Evolutionary conservation across 805 yeast species (phyloP), one percentile per base, ranked within the genome.

Genomic region (Teunomyces pallodes): DNA sequence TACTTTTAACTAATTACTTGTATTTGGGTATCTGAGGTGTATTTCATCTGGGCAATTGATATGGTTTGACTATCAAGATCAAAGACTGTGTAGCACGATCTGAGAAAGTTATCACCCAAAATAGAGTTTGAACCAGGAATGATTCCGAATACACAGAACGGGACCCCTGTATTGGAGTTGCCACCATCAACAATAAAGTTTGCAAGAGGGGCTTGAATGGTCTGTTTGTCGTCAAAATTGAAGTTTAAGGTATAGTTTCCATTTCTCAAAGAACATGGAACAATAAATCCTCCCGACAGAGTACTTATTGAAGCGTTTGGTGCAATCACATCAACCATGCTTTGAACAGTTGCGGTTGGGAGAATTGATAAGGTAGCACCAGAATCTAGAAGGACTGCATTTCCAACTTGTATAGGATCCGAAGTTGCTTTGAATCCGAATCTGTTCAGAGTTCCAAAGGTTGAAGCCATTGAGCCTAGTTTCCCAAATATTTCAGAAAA

Each of bases 321-420:
- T 14, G 47, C 52, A 10, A 52, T n/a, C 8, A 29, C n/a, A 24
- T 42, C 26, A 30, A 44, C 36, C 17, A 57, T 12, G 6, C 32
- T 24, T 26, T 40, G 31, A 17, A 49, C 43, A 12, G 57, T 31
- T 5, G 43, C 46, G 2, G 44, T 38, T 9, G 86, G 86, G 5
- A 78, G 62, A 49, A 69, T 70, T 9, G 79, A 61, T 41, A 77
- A 60, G 12, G 87, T 79, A 9, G 85, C 75, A 36, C 87, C 87
- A 3, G 84, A 75, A 61, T 83, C 87, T 36, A 83, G 60, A 7
- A 80, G 51, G 3, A 75, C 81, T 33, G 52, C 56, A 35, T 41
- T 20, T 28, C 26, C 28, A 5, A 38, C 41, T 5, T 24, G 29
- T 9, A 32, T 20, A 5, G 48, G 32, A 31, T 47, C 28, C 3